Conservation (phyloP, 2,329 filamentous ascomycete species). For the Elsinoe perseae region DNA sequence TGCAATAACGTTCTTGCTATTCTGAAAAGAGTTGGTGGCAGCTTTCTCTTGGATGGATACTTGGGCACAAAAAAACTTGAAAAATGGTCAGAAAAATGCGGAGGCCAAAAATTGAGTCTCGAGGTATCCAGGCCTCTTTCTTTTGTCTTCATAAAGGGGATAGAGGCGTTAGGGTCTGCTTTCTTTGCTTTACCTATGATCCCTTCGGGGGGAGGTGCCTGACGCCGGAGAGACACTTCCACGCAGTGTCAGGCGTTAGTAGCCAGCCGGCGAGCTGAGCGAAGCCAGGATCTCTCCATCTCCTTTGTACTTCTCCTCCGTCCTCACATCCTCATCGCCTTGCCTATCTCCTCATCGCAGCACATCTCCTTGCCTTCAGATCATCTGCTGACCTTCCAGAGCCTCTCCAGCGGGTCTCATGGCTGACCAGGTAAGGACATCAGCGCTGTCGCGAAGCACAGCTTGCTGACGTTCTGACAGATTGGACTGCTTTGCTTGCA, state of each 20-base stretch:
- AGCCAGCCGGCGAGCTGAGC: neutral
- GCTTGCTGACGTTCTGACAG: neutral
- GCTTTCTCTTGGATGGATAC: neutral
- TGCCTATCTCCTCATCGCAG: neutral
- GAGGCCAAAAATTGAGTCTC: constrained; percentile 17
- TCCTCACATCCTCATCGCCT: neutral
- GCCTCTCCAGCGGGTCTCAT: too few species aligned
- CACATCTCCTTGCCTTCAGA: neutral
- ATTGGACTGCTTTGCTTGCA: neutral
- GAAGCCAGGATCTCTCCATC: constrained; percentile 4
- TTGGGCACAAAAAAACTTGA: constrained; percentile 10
- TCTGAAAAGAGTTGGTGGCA: constrained; percentile 2
- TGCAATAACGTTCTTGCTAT: neutral
- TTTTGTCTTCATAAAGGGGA: neutral
- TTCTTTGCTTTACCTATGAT: neutral
- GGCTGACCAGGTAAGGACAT: too few species aligned
- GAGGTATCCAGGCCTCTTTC: constrained; percentile 3
- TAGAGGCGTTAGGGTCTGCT: neutral
- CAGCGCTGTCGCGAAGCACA: too few species aligned
- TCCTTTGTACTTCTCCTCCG: neutral
- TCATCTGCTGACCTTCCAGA: too few species aligned
- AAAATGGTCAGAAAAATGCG: constrained; percentile 7
- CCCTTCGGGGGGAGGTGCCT: constrained; percentile 5
- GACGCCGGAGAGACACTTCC: neutral
- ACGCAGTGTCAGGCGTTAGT: neutral